Base-by-base conservation (phyloP, 371 early-diverging fungal species). In the Scutellospora calospora region DNA sequence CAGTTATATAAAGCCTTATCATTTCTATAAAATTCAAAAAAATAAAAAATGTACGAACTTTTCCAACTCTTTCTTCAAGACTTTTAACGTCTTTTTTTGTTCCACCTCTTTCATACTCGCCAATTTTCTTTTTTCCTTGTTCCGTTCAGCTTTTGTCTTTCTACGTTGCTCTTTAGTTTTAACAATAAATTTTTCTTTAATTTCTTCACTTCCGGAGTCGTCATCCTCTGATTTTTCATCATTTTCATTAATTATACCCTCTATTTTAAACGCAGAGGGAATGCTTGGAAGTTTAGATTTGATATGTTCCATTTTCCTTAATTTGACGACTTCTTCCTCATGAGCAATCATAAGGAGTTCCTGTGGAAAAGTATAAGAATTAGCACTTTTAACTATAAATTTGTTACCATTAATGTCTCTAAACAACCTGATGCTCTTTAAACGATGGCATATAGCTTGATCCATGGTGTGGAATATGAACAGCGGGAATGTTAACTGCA, bases 401-500 rank as follows among this genome's bases (percentile, higher is more conserved):
- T 38, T 2, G 38, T 5, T 9, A 38, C 9, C 38, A 38, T 38
- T 38, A 38, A 38, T 2, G 9, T 38, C 38, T 8, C 9, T 38
- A 38, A 38, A 38, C 5, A 66, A 84, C 88, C 82, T 95, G 92
- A 87, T 97, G 97, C 57, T 94, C 95, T 72, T 91, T 90, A 81
- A 90, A 87, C 9, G 90, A 87, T 14, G 98, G 98, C 80, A 95
- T 95, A 85, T 98, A 98, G 12, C 97, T 97, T 0, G 95, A 91
- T 66, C 99, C 99, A 0, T 95, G 92, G 80, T 95, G 94, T 22
- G 94, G 90, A 59, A 93, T 85, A 25, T 88, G 85, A 20, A 98
- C 93, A 4, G 96, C 94, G 0, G 95, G 90, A 45, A 90, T 55
- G 18, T 79, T 76, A 1, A 86, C 89, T 76, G 84, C 78, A 18